Evolutionary conservation across 257 asterid genomes (phyloP).

Genomic region (Leonotis leonurus): DNA sequence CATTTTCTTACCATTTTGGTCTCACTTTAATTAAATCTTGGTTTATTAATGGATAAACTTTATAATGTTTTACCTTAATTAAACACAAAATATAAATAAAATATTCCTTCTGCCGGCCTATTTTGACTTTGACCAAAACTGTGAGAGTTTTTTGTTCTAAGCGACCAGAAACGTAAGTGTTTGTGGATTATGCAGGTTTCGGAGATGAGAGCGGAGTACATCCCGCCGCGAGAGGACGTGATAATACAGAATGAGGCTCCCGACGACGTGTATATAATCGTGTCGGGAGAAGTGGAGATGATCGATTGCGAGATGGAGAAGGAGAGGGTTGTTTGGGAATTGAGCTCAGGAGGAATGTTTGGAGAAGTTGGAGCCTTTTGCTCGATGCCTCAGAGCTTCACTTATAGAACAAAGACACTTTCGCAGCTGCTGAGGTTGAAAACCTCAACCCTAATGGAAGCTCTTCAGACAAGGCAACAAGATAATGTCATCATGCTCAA

Average conservation of each 20-base stretch:
- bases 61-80: no score
- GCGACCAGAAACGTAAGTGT: no score
- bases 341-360: slow-evolving; percentile 57
- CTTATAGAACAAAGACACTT: slow-evolving; percentile 75
- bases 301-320: slow-evolving; percentile 52
- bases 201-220: slow-evolving; percentile 78
- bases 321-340: slow-evolving; percentile 48
- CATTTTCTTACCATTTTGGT: no score
- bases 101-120: no score
- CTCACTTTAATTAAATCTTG: no score
- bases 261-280: slow-evolving; percentile 77
- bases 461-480: slow-evolving; percentile 57
- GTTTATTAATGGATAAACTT: no score
- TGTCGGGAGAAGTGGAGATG: slow-evolving; percentile 89
- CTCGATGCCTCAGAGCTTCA: slow-evolving; percentile 63
- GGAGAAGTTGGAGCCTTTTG: slow-evolving; percentile 89
- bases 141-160: no score
- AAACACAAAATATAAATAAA: no score
- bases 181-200: no score
- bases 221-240: slow-evolving; percentile 93
- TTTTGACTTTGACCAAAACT: no score
- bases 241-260: slow-evolving; percentile 72
- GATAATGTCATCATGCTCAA: slow-evolving; percentile 65
- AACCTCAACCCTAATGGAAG: slow-evolving; percentile 49
- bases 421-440: slow-evolving; percentile 73